Evolutionary conservation across 192 early-diverging fungal species (phyloP).

Genomic region (Mortierella antarctica): DNA sequence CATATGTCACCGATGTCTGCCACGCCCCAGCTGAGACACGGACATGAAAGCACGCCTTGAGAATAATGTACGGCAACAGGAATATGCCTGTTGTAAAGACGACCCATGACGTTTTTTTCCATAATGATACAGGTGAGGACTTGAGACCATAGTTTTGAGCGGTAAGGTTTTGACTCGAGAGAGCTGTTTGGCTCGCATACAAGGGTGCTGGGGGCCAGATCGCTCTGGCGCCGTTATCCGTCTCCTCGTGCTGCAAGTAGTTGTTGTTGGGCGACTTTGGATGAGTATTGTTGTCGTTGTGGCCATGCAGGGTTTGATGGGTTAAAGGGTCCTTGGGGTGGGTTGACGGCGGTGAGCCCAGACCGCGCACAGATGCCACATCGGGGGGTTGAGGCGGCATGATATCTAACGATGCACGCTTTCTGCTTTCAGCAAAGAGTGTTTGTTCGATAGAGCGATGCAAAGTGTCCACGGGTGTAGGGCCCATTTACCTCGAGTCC

Average conservation of each 20-base stretch:
- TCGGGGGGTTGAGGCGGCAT: slow-evolving; percentile 36
- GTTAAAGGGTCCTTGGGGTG: slow-evolving; percentile 12
- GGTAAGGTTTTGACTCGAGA: background rate
- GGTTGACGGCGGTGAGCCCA: background rate
- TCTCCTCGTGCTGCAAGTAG: background rate
- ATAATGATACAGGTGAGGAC: slow-evolving; percentile 28
- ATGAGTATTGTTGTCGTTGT: background rate
- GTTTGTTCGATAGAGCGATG: too few species aligned
- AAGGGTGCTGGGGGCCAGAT: background rate
- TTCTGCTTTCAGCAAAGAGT: background rate
- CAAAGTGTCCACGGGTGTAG: too few species aligned
- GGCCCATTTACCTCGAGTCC: too few species aligned
- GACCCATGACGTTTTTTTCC: slow-evolving; percentile 43
- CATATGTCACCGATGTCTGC: slow-evolving; percentile 51
- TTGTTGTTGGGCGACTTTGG: background rate
- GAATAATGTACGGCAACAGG: slow-evolving; percentile 30
- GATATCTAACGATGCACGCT: too few species aligned
- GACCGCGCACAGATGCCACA: slow-evolving; percentile 5
- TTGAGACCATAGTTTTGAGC: slow-evolving; percentile 34
- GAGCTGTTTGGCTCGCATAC: background rate
- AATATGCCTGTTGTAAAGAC: slow-evolving; percentile 34
- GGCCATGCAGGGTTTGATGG: background rate
- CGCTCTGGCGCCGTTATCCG: background rate
- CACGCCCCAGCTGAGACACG: slow-evolving; percentile 46
- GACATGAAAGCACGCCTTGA: slow-evolving; percentile 51